Base-by-base conservation (phyloP, 331 rosid species). In the Dryas integrifolia region DNA sequence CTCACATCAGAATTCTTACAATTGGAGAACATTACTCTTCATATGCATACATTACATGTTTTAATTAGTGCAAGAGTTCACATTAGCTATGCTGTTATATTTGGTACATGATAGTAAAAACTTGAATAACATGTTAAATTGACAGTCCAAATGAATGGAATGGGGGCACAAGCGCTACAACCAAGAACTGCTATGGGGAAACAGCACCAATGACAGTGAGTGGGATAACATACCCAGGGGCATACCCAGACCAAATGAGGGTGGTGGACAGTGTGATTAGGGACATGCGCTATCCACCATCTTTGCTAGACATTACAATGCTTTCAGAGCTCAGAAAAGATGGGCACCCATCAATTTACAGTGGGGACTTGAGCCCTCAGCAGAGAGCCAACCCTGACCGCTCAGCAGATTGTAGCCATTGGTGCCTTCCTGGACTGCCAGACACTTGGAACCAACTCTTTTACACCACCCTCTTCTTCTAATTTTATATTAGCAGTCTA, bases 381-480 rank as follows among this genome's bases (percentile, higher is more conserved):
- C 98, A 95, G 72, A 80, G 87, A 69, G 89, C 96, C 24, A 88
- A 90, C 56, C 99, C 96, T 9, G 82, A 67, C 7, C 79, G 79
- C 62, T 87, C 96, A 0, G 91, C 97, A 4, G 99, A 90, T 82
- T 92, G 98, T 57, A 95, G 98, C 85, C 99, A 90, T 81, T 95
- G 98, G 99, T 92, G 99, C 77, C 94, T 95, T 73, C 97, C 96
- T 80, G 98, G 97, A 8, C 74, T 95, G 74, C 98, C 98, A 30
- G 98, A 95, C 83, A 85, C 97, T 72, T 95, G 97, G 98, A 95
- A 95, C 78, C 80, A 92, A 64, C 72, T 95, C 1, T 87, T 95
- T 76, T 88, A 88, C 48, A 85, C 98, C 58, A 69, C 90, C 4
- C 72, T 91, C 72, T 78, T 89, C 77, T 86, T 78, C 79, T 91